These are phyloP conservation scores for Ceratocystis cacaofunesta DNA, from an alignment of 2,329 filamentous ascomycete genomes.

Conservation along the genomic window DNA sequence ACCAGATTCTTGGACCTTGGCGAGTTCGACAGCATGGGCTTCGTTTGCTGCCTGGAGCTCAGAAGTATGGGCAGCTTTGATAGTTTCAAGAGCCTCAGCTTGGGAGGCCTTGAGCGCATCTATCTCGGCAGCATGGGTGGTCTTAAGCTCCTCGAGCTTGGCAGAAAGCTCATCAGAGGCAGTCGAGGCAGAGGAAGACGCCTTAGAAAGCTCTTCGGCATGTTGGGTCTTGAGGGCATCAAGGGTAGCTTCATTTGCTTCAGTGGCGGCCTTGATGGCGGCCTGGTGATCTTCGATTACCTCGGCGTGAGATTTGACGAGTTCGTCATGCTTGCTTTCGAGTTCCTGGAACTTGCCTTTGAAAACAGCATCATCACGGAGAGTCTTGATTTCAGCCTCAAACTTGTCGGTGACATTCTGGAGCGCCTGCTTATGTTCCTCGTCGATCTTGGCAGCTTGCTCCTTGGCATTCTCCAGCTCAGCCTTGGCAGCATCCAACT, in stretches of 20 bases:
- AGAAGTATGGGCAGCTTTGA: conserved; percentile 28
- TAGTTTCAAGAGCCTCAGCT: conserved; percentile 27
- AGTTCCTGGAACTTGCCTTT: conserved; percentile 49
- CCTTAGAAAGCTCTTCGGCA: conserved; percentile 37
- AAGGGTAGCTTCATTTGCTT: conserved; percentile 33
- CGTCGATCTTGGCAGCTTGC: conserved; percentile 35
- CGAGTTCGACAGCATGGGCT: conserved; percentile 36
- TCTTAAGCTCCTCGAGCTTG: conserved; percentile 30
- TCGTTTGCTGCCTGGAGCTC: conserved; percentile 26
- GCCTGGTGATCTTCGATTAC: conserved; percentile 28
- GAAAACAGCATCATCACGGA: conserved; percentile 48
- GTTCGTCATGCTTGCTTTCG: conserved; percentile 40
- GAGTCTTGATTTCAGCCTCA: conserved; percentile 48
- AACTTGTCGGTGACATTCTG: conserved; percentile 45
- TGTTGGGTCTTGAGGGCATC: conserved; percentile 42
- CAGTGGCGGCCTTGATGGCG: conserved; percentile 30
- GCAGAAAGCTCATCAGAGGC: conserved; percentile 37
- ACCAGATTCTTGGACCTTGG: conserved; percentile 27
- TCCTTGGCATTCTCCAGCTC: conserved; percentile 33
- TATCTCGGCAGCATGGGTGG: conserved; percentile 28
- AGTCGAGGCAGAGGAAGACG: conserved; percentile 32
- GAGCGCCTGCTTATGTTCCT: conserved; percentile 43
- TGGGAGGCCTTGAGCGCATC: conserved; percentile 32
- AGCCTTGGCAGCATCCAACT: conserved; percentile 33
- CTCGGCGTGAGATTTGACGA: conserved; percentile 24